A percentile compares a stretch with the other conserved stretches of the same genome.
These are phyloP conservation scores for Lentinula aciculospora DNA, from an alignment of 768 basidiomycete genomes.

Conservation along the genomic window DNA sequence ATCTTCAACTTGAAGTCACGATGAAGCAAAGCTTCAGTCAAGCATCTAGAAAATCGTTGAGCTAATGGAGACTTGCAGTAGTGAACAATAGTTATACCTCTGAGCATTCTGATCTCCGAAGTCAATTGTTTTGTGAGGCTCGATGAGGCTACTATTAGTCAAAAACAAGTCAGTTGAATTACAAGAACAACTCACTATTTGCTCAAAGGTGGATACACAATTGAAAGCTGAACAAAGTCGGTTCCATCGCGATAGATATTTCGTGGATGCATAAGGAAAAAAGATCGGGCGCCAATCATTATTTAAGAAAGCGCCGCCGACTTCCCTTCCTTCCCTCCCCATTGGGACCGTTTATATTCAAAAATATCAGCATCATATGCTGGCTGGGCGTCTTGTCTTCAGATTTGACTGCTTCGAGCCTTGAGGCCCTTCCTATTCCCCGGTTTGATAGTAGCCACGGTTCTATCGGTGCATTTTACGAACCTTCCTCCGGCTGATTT, in stretches of 20 bases:
- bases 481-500: too few species aligned
- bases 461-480: too few species aligned
- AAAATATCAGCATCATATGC: too few species aligned
- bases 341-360: too few species aligned
- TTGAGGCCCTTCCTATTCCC: too few species aligned
- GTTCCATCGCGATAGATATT: conserved; percentile 34
- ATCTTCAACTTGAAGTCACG: conserved; percentile 68
- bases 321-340: too few species aligned
- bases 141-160: conserved; percentile 12
- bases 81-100: conserved; percentile 37
- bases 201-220: conserved; percentile 48
- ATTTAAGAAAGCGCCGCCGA: too few species aligned
- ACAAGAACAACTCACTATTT: conserved; percentile 36
- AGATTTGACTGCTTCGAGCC: too few species aligned
- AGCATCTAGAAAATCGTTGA: conserved; percentile 38
- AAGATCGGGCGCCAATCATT: too few species aligned
- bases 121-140: conserved; percentile 48
- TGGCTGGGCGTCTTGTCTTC: too few species aligned
- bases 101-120: conserved; percentile 71
- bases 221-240: conserved; percentile 57
- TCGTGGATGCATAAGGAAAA: conserved; percentile 41
- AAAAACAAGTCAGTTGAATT: neutral
- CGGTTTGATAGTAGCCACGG: too few species aligned
- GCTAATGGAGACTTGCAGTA: conserved; percentile 1
- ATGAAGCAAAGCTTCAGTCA: conserved; percentile 75